Base-by-base conservation (phyloP, 2,329 filamentous ascomycete genomes). In the Fusarium caatingaense region DNA sequence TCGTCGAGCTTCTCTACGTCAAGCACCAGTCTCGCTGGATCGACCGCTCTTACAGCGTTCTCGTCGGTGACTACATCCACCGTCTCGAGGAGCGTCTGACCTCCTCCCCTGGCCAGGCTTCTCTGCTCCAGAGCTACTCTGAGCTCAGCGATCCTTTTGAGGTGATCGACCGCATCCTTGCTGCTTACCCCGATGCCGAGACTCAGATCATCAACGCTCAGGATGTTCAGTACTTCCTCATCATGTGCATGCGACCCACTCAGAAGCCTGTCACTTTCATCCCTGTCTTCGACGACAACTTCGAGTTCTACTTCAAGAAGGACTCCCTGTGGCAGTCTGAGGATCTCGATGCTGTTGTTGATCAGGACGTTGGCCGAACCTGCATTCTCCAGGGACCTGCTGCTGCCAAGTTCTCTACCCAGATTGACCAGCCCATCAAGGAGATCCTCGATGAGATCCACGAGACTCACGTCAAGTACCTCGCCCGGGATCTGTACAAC, bases 221-320 rank as follows among this genome's bases (percentile, higher is more conserved):
- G 80, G 96, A 99, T 83, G 94, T 97, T 12, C 96, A 99, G 83
- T 92, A 98, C 82, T 98, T 99, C 86, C 82, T 99, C 56, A 86
- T 97, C 34, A 90, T 99, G 45, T 98, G 94, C 86, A 91, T 96
- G 83, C 91, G 94, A 40, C 93, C 92, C 49, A 92, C 91, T 42
- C 96, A 99, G 85, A 99, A 99, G 87, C 96, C 96, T 4, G 93
- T 97, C 28, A 96, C 95, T 1, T 99, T 99, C 78, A 94, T 99
- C 30, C 96, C 96, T 8, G 87, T 92, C n/a, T 87, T 99, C 23
- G 96, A 99, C 76, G 94, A 97, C 69, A 97, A 95, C 79, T 99
- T 99, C 73, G 96, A 99, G 79, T 97, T 97, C 83, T 99, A 93
- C 85, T 99, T 99, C 91, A 99, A 99, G 90, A 99, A 99, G 85